A percentile compares a stretch with the other conserved stretches of the same genome.
These are phyloP conservation scores for Ophiostoma montium DNA, from an alignment of 2,329 filamentous ascomycete genomes.

Conservation along the genomic window DNA sequence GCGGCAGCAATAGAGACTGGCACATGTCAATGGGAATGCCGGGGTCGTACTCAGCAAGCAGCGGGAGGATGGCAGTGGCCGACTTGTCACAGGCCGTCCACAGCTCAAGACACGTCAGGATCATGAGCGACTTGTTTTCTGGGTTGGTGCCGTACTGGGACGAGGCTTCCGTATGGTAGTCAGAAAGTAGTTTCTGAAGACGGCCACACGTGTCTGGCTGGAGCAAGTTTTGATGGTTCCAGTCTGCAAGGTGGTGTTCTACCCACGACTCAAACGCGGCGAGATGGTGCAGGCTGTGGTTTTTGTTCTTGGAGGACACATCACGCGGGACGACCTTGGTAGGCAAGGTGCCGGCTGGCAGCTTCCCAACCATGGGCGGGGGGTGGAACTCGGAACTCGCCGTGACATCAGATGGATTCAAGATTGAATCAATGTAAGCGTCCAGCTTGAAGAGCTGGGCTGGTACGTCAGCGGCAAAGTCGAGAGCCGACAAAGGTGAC, in stretches of 20 bases:
- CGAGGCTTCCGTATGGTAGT: slow-evolving; percentile 21
- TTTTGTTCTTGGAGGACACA: not conserved
- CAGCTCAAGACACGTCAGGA: slow-evolving; percentile 40
- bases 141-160: slow-evolving; percentile 26
- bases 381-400: not conserved
- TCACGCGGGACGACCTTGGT: not conserved
- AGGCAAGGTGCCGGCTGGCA: not conserved
- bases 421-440: not conserved
- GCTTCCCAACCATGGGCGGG: not conserved
- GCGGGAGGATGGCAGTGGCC: slow-evolving; percentile 22
- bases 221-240: slow-evolving; percentile 22
- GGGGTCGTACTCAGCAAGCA: slow-evolving; percentile 32
- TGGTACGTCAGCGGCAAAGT: not conserved
- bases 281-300: slow-evolving; percentile 15
- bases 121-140: slow-evolving; percentile 35
- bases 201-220: slow-evolving; percentile 16
- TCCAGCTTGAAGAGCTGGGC: not conserved
- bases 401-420: not conserved
- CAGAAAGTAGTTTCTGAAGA: slow-evolving; percentile 13
- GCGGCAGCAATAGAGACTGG: slow-evolving; percentile 30
- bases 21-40: slow-evolving; percentile 27
- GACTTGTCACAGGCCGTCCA: slow-evolving; percentile 43
- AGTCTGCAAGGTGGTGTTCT: slow-evolving; percentile 21
- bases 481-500: not conserved
- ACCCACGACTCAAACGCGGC: slow-evolving; percentile 37